phyloP scores from a whole-genome alignment of 169 alveolate species.

The Besnoitia besnoiti region DNA sequence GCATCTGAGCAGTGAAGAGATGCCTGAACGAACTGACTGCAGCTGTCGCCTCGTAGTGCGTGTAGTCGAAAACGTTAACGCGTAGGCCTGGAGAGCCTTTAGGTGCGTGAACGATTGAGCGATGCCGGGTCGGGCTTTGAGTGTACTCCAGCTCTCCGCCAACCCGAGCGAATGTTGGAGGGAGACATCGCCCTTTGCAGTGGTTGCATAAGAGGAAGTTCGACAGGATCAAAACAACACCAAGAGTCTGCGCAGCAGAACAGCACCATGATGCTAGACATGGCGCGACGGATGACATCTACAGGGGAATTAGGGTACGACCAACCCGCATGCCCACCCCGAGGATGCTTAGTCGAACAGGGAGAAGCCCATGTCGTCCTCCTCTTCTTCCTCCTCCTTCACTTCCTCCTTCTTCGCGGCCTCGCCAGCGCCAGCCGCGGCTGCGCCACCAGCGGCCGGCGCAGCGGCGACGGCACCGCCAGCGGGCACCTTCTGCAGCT shows the following conservation, averaged over 20 bases:
- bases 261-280: neutral
- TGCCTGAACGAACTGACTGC: too few species aligned
- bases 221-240: neutral
- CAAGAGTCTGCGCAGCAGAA: neutral
- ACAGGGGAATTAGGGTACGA: too few species aligned
- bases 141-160: too few species aligned
- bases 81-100: too few species aligned
- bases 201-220: neutral
- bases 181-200: neutral
- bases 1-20: too few species aligned
- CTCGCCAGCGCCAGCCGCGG: slow-evolving; percentile 38
- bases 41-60: too few species aligned
- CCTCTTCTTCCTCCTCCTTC: slow-evolving; percentile 67
- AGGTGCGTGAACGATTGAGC: too few species aligned
- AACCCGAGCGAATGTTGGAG: too few species aligned
- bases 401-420: slow-evolving; percentile 50
- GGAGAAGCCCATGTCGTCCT: slow-evolving; percentile 69
- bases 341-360: slow-evolving; percentile 53
- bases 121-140: too few species aligned
- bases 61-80: too few species aligned
- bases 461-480: slow-evolving; percentile 61
- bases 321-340: neutral
- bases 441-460: slow-evolving; percentile 48
- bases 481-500: slow-evolving; percentile 62
- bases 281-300: neutral